A percentile compares a stretch with the other conserved stretches of the same genome.
These are phyloP conservation scores for Saccharomycopsis selenospora DNA, from an alignment of 805 yeast species.

Conservation along the genomic window DNA sequence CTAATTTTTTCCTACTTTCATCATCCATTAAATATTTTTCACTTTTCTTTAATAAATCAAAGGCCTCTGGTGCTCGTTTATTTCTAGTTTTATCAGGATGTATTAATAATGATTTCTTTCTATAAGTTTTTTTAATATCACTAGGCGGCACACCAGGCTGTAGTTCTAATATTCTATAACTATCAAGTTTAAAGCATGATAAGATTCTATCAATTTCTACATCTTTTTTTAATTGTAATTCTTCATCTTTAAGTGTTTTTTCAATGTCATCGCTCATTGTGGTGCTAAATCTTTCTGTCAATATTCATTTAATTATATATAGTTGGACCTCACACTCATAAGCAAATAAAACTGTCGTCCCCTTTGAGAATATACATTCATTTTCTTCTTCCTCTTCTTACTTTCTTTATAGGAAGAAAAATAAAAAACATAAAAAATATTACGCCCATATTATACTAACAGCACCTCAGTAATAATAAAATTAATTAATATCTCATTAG, in stretches of 20 bases:
- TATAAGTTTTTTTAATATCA: conserved; percentile 40
- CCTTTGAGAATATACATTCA: too few relatives aligned
- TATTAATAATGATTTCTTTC: conserved; percentile 54
- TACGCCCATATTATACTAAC: too few relatives aligned
- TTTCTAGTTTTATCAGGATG: conserved; percentile 63
- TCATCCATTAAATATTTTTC: conserved; percentile 36
- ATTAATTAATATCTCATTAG: too few relatives aligned
- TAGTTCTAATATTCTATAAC: conserved; percentile 46
- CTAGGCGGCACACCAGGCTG: conserved; percentile 34
- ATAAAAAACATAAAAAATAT: too few relatives aligned
- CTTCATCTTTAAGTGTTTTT: conserved; percentile 17
- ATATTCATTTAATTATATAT: background rate
- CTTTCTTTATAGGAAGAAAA: too few relatives aligned
- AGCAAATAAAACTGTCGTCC: background rate
- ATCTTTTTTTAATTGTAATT: conserved; percentile 30
- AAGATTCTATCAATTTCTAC: conserved; percentile 51
- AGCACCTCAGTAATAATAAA: too few relatives aligned
- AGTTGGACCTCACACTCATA: background rate
- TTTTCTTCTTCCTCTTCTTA: too few relatives aligned
- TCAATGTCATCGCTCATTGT: conserved; percentile 13
- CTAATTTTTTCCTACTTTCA: conserved; percentile 35
- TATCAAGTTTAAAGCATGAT: conserved; percentile 40
- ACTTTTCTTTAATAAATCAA: conserved; percentile 52
- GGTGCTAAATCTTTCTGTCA: background rate
- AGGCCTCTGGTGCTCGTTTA: conserved; percentile 55